Percentiles rank a stretch among this genome's conserved stretches.
Evolutionary conservation across 768 basidiomycete species (phyloP).

Genomic region (Kwoniella bestiolae): DNA sequence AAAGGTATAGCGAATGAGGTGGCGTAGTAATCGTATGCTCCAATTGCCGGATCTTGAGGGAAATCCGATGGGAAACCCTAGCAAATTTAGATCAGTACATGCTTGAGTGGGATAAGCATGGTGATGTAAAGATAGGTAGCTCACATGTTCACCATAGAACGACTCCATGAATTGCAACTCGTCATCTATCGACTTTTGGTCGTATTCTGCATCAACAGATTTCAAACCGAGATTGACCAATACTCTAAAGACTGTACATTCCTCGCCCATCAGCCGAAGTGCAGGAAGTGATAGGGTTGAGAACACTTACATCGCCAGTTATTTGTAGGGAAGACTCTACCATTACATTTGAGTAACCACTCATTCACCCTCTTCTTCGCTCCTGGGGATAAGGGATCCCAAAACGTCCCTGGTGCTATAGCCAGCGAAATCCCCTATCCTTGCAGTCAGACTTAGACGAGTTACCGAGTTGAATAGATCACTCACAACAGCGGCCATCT

Average conservation of each 20-base stretch:
- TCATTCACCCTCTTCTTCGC: slow-evolving; percentile 29
- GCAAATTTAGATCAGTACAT: too few species aligned
- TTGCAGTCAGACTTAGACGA: not conserved
- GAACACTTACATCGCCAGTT: slow-evolving; percentile 47
- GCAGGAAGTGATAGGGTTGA: not conserved
- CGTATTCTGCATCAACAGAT: slow-evolving; percentile 38
- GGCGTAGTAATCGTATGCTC: slow-evolving; percentile 46
- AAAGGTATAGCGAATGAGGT: slow-evolving; percentile 49
- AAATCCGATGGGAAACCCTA: slow-evolving; percentile 44
- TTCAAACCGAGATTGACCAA: slow-evolving; percentile 39
- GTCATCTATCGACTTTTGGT: slow-evolving; percentile 35
- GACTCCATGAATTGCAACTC: slow-evolving; percentile 36
- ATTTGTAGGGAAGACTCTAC: slow-evolving; percentile 31
- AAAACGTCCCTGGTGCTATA: slow-evolving; percentile 66
- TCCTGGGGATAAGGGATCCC: slow-evolving; percentile 34
- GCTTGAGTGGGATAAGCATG: too few species aligned
- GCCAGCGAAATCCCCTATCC: slow-evolving; percentile 65
- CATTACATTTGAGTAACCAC: slow-evolving; percentile 32
- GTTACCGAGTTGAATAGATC: too few species aligned
- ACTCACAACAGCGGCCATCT: slow-evolving; percentile 70
- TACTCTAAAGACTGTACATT: slow-evolving; percentile 36
- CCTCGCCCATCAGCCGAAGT: not conserved
- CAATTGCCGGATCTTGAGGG: slow-evolving; percentile 5
- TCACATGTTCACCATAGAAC: slow-evolving; percentile 38
- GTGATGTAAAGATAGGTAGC: too few species aligned